Conservation (phyloP, 2,329 filamentous ascomycete species). For the Diplodia sapinea region DNA sequence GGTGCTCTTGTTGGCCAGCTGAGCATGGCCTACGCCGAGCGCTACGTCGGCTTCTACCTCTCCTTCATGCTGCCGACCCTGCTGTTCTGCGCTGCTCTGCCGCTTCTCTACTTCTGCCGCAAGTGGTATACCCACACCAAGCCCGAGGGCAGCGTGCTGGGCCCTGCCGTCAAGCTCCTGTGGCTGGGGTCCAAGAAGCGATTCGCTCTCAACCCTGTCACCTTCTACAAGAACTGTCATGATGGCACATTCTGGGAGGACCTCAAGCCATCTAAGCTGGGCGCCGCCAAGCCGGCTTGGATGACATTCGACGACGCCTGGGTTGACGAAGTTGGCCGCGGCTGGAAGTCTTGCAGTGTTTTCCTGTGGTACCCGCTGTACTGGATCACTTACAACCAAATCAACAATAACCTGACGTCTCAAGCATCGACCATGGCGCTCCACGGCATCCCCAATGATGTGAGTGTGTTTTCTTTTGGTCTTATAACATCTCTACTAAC, state of each 20-base stretch:
- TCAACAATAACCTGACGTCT: constrained; percentile 70
- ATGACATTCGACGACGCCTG: constrained; percentile 82
- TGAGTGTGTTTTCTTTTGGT: constrained; percentile 41
- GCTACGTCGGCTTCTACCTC: constrained; percentile 72
- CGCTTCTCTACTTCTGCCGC: constrained; percentile 64
- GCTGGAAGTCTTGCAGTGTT: constrained; percentile 50
- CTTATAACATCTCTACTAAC: too few relatives aligned
- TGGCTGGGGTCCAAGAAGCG: constrained; percentile 63
- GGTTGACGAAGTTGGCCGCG: constrained; percentile 79
- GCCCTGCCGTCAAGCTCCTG: constrained; percentile 68
- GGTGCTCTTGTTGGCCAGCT: constrained; percentile 47
- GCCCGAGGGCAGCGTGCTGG: constrained; percentile 71
- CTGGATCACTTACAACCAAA: constrained; percentile 72
- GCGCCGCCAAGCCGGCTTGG: constrained; percentile 65
- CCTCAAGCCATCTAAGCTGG: constrained; percentile 68
- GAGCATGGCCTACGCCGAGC: constrained; percentile 48
- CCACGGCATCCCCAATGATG: constrained; percentile 76
- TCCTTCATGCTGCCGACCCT: constrained; percentile 71
- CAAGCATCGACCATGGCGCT: constrained; percentile 71
- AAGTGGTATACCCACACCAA: constrained; percentile 66
- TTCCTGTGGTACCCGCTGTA: constrained; percentile 70
- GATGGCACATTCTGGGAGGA: constrained; percentile 66
- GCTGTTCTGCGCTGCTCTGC: constrained; percentile 65
- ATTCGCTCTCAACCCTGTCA: constrained; percentile 63
- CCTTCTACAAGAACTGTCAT: constrained; percentile 61